Conservation (phyloP, 140 eudicot genomes). For the Flaveria floridana region DNA sequence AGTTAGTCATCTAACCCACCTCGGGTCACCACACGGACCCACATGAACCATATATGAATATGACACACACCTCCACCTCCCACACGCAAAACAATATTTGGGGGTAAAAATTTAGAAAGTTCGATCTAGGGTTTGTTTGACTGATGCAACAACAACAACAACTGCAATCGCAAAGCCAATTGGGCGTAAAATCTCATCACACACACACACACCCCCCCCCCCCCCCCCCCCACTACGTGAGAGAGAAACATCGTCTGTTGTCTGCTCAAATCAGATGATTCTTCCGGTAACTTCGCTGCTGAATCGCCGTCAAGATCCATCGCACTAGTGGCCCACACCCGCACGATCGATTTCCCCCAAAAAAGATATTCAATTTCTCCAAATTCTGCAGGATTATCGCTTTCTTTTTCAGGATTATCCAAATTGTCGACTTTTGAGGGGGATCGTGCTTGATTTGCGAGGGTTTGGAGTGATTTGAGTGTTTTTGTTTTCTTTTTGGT, state of each 20-base stretch:
- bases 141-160: slow-evolving; percentile 11
- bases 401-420: slow-evolving; percentile 4
- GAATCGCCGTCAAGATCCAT: slow-evolving; percentile 35
- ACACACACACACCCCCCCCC: slow-evolving; percentile 23
- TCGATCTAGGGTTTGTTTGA: slow-evolving; percentile 31
- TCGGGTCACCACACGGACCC: slow-evolving; percentile 26
- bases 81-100: slow-evolving; percentile 22
- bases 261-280: slow-evolving; percentile 28
- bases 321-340: slow-evolving; percentile 31
- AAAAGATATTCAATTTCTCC: slow-evolving; percentile 17
- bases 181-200: slow-evolving; percentile 23
- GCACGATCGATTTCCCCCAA: slow-evolving; percentile 16
- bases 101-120: slow-evolving; percentile 30
- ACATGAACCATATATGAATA: neutral
- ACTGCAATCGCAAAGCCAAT: slow-evolving; percentile 18
- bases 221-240: slow-evolving; percentile 32
- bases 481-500: slow-evolving; percentile 10
- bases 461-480: slow-evolving; percentile 28
- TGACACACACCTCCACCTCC: neutral
- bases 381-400: slow-evolving; percentile 18
- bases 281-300: slow-evolving; percentile 32
- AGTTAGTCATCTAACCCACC: slow-evolving; percentile 22
- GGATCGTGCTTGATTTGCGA: slow-evolving; percentile 6
- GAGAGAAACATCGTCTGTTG: slow-evolving; percentile 23
- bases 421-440: too few relatives aligned